A percentile compares a stretch with the other conserved stretches of the same genome.
Evolutionary conservation across 768 basidiomycete species (phyloP).

Genomic region (Tylopilus plumbeoviolaceoides): DNA sequence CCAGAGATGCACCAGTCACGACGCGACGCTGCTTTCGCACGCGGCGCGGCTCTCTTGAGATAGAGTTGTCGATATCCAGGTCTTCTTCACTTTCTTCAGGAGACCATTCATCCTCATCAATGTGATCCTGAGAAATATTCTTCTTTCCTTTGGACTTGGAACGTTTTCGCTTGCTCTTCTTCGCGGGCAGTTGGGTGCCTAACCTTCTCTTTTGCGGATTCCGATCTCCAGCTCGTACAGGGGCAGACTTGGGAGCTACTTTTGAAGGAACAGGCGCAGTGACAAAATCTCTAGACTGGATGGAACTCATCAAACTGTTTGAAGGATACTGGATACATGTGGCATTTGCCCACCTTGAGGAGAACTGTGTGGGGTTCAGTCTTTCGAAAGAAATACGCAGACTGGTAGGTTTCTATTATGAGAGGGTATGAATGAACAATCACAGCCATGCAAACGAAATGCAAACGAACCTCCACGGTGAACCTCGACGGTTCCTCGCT

Average conservation of each 20-base stretch:
- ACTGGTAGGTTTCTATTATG: slow-evolving; percentile 75
- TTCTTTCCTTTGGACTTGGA: slow-evolving; percentile 39
- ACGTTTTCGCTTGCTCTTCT: slow-evolving; percentile 27
- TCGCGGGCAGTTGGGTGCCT: slow-evolving; percentile 11
- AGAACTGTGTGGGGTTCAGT: slow-evolving; percentile 79
- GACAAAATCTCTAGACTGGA: slow-evolving; percentile 41
- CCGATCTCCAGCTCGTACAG: not conserved
- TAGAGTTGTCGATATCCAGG: slow-evolving; percentile 9
- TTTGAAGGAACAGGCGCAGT: slow-evolving; percentile 26
- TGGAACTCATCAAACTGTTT: not conserved
- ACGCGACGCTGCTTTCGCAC: slow-evolving; percentile 31
- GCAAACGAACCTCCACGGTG: slow-evolving; percentile 67
- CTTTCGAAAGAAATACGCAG: slow-evolving; percentile 85
- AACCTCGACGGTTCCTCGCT: slow-evolving; percentile 75
- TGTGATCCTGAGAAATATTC: slow-evolving; percentile 23
- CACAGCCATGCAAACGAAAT: not conserved
- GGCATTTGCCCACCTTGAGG: slow-evolving; percentile 57
- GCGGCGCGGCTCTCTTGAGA: slow-evolving; percentile 21
- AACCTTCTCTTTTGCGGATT: slow-evolving; percentile 18
- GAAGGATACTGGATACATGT: not conserved
- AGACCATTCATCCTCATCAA: slow-evolving; percentile 23
- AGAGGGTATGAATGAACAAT: slow-evolving; percentile 4
- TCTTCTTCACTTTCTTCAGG: slow-evolving; percentile 19
- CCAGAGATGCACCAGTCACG: slow-evolving; percentile 23
- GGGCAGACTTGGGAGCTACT: slow-evolving; percentile 15